Base-by-base conservation (phyloP, 129 eudicot species). In the Lactuca sativa region DNA sequence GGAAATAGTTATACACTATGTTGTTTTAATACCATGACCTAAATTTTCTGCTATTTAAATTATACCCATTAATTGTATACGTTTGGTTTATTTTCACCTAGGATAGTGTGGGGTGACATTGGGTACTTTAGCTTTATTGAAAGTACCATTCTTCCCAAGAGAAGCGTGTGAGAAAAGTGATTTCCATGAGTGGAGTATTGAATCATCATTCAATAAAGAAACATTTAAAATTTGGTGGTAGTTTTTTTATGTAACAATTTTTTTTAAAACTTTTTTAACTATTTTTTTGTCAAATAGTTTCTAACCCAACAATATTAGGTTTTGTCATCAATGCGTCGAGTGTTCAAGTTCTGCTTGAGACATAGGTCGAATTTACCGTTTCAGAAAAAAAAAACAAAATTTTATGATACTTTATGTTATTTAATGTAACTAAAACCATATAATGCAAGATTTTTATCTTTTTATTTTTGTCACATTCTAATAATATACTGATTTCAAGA, bases 101-200 rank as follows among this genome's bases (percentile, higher is more conserved):
- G 62, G 54, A 34, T 59, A 72, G 69, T 36, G 49, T 71, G 67
- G 63, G 71, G 54, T 36, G 8, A 31, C 74, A 34, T 75, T 17
- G 33, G 62, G 57, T 63, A 48, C 55, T 41, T 32, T 61, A 43
- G 41, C 76, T 56, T 52, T 58, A 74, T 5, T 34, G 57, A 68
- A 76, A 38, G 70, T 70, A 61, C 81, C 71, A 69, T 69, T 69
- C 71, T 77, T 77, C 54, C 59, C 71, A 53, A 76, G 66, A 14
- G 59, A 77, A 77, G 76, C 81, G 81, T 77, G 81, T 77, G 75
- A 54, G 62, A 69, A 77, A 69, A 77, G 81, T 70, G 59, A 70
- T 12, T 62, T 60, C 38, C 44, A 40, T 69, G 74, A 75, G 54
- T 75, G 69, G 61, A 65, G 30, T 57, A 64, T 43, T 56, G 53